Percentiles rank a stretch among this genome's conserved stretches.
phyloP scores from a whole-genome alignment of 2,329 filamentous ascomycete species.

The Monascus ruber region DNA sequence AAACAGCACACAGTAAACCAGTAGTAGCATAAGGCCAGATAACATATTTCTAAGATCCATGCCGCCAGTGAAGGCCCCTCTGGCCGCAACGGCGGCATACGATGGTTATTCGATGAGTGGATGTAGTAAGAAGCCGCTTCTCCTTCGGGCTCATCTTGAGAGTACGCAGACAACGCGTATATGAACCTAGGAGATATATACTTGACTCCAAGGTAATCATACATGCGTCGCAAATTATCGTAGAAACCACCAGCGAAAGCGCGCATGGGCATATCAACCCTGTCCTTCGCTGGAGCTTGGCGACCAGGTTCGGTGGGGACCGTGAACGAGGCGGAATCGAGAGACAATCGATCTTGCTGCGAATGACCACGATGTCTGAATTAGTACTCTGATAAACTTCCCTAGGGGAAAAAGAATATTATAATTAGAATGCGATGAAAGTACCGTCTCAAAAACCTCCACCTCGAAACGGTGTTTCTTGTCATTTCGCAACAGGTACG shows the following conservation, averaged over 20 bases:
- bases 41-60: conserved; percentile 35
- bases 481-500: conserved; percentile 35
- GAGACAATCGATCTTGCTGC: conserved; percentile 33
- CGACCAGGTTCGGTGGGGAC: conserved; percentile 12
- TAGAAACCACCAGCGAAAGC: conserved; percentile 45
- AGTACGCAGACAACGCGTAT: conserved; percentile 36
- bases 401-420: neutral
- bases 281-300: conserved; percentile 9
- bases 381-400: neutral
- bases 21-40: conserved; percentile 38
- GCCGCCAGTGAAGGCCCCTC: conserved; percentile 21
- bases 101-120: conserved; percentile 45
- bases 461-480: conserved; percentile 29
- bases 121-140: conserved; percentile 32
- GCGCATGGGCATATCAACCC: conserved; percentile 42
- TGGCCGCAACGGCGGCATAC: conserved; percentile 34
- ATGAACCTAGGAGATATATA: conserved; percentile 43
- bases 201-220: conserved; percentile 41
- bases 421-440: conserved; percentile 1
- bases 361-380: conserved; percentile 1
- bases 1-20: conserved; percentile 47
- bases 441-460: conserved; percentile 36
- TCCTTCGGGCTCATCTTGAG: neutral
- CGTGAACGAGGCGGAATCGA: conserved; percentile 36
- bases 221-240: conserved; percentile 44